phyloP scores from a whole-genome alignment of 208 protist species.

The Acanthamoeba quina region DNA sequence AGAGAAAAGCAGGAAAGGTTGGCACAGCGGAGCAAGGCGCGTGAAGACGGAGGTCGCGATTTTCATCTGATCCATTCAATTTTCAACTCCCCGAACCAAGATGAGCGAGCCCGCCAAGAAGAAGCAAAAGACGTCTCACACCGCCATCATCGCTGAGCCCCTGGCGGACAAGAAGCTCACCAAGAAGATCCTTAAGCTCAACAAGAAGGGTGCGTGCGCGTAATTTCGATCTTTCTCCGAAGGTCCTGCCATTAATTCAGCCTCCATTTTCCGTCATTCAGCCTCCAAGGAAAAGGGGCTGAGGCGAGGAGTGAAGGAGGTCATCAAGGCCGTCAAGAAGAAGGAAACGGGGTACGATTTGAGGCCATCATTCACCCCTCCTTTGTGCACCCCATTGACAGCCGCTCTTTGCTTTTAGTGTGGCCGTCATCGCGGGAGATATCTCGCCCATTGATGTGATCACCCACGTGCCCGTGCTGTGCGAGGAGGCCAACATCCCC shows the following conservation, averaged over 20 bases:
- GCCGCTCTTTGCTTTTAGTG: constrained; percentile 37
- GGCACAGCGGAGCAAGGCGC: not conserved
- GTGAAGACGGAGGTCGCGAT: not conserved
- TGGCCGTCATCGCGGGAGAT: constrained; percentile 91
- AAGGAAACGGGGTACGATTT: constrained; percentile 77
- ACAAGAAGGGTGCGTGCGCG: constrained; percentile 81
- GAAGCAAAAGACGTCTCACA: constrained; percentile 36
- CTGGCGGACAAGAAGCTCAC: constrained; percentile 86
- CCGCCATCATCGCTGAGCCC: constrained; percentile 84
- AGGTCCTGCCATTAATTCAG: not conserved
- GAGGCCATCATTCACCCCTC: not conserved
- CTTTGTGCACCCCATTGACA: not conserved
- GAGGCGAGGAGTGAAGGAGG: constrained; percentile 90
- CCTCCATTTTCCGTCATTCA: constrained; percentile 67
- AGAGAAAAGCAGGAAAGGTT: constrained; percentile 44
- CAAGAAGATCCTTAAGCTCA: constrained; percentile 84
- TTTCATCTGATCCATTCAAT: constrained; percentile 31
- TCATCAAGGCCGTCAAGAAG: constrained; percentile 89
- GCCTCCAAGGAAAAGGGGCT: constrained; percentile 86
- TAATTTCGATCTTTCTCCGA: not conserved
- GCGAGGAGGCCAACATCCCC: constrained; percentile 87
- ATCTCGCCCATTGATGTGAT: constrained; percentile 93
- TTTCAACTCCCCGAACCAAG: not conserved
- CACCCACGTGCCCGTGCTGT: constrained; percentile 90
- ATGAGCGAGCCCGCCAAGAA: constrained; percentile 45